phyloP scores from a whole-genome alignment of 495 filamentous ascomycete species.

The Tuber aestivum region DNA sequence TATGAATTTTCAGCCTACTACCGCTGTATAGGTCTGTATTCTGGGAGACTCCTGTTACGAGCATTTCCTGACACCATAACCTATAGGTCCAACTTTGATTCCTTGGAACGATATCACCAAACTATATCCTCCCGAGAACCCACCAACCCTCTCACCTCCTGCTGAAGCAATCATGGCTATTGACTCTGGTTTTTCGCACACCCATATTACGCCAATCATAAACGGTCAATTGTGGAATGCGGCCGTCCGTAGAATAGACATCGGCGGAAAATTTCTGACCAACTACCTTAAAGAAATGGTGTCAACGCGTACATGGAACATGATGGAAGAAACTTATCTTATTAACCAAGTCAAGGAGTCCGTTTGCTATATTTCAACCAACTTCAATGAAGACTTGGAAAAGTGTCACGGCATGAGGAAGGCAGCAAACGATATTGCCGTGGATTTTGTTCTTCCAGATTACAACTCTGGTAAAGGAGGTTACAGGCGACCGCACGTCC shows the following conservation, averaged over 20 bases:
- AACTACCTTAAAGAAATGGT: slow-evolving; percentile 87
- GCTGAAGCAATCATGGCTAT: slow-evolving; percentile 79
- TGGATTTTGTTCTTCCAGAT: slow-evolving; percentile 91
- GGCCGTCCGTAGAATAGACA: slow-evolving; percentile 76
- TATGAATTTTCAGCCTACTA: slow-evolving; percentile 89
- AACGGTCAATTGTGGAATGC: slow-evolving; percentile 72
- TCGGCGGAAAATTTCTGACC: slow-evolving; percentile 91
- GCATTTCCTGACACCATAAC: slow-evolving; percentile 6
- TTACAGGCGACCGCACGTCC: slow-evolving; percentile 69
- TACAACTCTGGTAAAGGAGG: slow-evolving; percentile 72
- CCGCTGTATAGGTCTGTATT: slow-evolving; percentile 60
- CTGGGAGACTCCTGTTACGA: slow-evolving; percentile 12
- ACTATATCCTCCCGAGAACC: slow-evolving; percentile 50
- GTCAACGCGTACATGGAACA: slow-evolving; percentile 85
- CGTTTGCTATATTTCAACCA: slow-evolving; percentile 71
- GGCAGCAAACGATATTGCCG: slow-evolving; percentile 66
- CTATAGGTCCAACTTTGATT: slow-evolving; percentile 64
- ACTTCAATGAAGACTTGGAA: slow-evolving; percentile 77
- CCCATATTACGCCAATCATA: slow-evolving; percentile 81
- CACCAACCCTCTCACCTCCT: slow-evolving; percentile 51
- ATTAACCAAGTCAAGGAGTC: slow-evolving; percentile 95
- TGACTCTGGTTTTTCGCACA: slow-evolving; percentile 89
- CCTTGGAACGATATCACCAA: slow-evolving; percentile 73
- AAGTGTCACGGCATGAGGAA: slow-evolving; percentile 41
- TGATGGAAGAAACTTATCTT: slow-evolving; percentile 84